Evolutionary conservation across 2,329 filamentous ascomycete genomes (phyloP), one percentile per base, ranked within the genome.

Genomic region (Paraphoma sp.): DNA sequence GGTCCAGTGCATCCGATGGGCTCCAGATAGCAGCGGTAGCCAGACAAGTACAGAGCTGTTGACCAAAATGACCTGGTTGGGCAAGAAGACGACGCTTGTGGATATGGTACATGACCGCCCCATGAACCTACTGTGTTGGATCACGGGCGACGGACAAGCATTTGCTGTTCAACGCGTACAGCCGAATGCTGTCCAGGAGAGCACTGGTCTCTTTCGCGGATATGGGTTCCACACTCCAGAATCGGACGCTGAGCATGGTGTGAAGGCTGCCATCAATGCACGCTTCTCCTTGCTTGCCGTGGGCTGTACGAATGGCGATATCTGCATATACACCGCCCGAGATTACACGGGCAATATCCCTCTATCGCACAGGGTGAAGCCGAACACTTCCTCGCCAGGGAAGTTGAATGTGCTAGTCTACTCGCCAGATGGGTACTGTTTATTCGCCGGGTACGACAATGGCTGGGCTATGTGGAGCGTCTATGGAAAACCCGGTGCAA

Each of bases 391-490:
- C 1, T 77, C 82, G 4, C 88, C 92, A 1, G 95, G 95, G 0
- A 76, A 79, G 11, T 79, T 97, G 49, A 92, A 86, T 2, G 90
- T 88, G 30, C 78, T 99, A 63, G 87, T 80, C 57, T 99, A 97
- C 79, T 97, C 95, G 1, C 93, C 94, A 0, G 95, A 99, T 75
- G 95, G 95, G 16, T 97, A 98, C 75, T 97, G 93, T 74, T 84
- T 99, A 8, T 97, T 99, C 76, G 93, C 90, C 43, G 95, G 94
- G 1, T 98, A 94, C 71, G 89, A 95, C 68, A 88, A 89, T 56
- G 96, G 95, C 0, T 99, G 95, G 95, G 90, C 91, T 4, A 94
- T 89, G 45, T 99, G 94, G 94, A 98, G 94, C 74, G 95, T 98
- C 38, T 99, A 96, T 76, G 95, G 95, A 33, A 97, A 97, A 76